Conservation (phyloP, 805 yeast species). For the Trichomonascus vanleenenianus region DNA sequence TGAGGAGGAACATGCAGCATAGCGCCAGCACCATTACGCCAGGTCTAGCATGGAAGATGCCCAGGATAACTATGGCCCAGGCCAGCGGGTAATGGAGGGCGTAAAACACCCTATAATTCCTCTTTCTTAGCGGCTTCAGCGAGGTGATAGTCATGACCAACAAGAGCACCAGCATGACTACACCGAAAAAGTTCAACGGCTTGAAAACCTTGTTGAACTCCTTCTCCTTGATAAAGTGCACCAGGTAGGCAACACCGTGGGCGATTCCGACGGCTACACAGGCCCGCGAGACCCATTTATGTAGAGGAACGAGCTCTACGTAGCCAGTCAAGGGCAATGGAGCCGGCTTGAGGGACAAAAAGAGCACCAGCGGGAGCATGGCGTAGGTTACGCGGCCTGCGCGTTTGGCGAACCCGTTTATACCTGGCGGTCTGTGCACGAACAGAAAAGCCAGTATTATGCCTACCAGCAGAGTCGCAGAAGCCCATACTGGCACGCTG, state of each 20-base stretch:
- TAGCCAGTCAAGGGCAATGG: slow-evolving; percentile 76
- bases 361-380: slow-evolving; percentile 64
- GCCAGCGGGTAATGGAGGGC: slow-evolving; percentile 66
- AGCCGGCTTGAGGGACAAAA: slow-evolving; percentile 73
- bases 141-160: slow-evolving; percentile 59
- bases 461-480: slow-evolving; percentile 40
- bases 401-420: slow-evolving; percentile 66
- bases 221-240: slow-evolving; percentile 43
- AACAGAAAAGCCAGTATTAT: slow-evolving; percentile 38
- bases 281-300: slow-evolving; percentile 83
- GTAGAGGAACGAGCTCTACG: slow-evolving; percentile 64
- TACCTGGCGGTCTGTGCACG: slow-evolving; percentile 31
- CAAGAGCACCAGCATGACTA: slow-evolving; percentile 60
- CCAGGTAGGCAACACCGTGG: slow-evolving; percentile 48
- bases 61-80: slow-evolving; percentile 61
- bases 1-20: slow-evolving; percentile 44
- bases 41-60: slow-evolving; percentile 80
- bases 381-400: slow-evolving; percentile 73
- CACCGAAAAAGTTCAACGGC: slow-evolving; percentile 60
- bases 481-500: neutral
- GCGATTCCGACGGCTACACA: slow-evolving; percentile 56
- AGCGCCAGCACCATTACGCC: slow-evolving; percentile 50
- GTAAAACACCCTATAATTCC: slow-evolving; percentile 57
- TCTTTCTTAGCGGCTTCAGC: slow-evolving; percentile 51
- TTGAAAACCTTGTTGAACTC: slow-evolving; percentile 46